A percentile compares a stretch with the other conserved stretches of the same genome.
phyloP scores from a whole-genome alignment of 176 grass and related monocot genomes.

The Areca catechu region DNA sequence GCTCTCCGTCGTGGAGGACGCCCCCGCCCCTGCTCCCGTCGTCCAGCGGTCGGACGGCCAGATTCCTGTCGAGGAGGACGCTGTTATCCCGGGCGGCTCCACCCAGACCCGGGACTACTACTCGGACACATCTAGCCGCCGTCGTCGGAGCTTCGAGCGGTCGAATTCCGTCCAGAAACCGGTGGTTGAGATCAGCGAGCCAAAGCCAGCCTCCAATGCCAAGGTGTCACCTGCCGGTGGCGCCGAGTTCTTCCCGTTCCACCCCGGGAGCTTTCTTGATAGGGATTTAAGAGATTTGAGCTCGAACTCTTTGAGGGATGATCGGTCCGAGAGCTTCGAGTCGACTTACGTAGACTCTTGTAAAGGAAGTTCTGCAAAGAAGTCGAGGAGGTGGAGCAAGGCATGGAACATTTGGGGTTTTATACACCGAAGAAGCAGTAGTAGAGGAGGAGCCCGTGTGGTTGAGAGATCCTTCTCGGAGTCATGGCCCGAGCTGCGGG shows the following conservation, averaged over 20 bases:
- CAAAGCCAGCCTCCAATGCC: constrained; percentile 38
- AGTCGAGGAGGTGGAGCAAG: constrained; percentile 63
- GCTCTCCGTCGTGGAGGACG: constrained; percentile 36
- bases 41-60: constrained; percentile 46
- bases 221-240: constrained; percentile 53
- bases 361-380: constrained; percentile 20
- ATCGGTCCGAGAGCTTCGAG: constrained; percentile 41
- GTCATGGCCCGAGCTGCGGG: constrained; percentile 44
- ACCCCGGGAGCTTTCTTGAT: constrained; percentile 27
- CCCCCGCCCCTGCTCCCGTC: background rate
- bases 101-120: constrained; percentile 88
- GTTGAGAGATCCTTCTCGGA: constrained; percentile 24
- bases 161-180: constrained; percentile 49
- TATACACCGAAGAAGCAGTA: constrained; percentile 44
- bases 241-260: constrained; percentile 42
- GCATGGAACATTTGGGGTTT: constrained; percentile 79
- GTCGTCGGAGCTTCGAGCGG: constrained; percentile 64
- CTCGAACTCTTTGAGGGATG: constrained; percentile 28
- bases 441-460: constrained; percentile 24
- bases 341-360: constrained; percentile 21
- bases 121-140: constrained; percentile 65
- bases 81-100: constrained; percentile 33
- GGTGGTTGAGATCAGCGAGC: constrained; percentile 12
- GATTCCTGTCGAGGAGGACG: constrained; percentile 50
- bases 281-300: constrained; percentile 20